Conservation (phyloP, 306 rosid species). For the Trifolium repens region DNA sequence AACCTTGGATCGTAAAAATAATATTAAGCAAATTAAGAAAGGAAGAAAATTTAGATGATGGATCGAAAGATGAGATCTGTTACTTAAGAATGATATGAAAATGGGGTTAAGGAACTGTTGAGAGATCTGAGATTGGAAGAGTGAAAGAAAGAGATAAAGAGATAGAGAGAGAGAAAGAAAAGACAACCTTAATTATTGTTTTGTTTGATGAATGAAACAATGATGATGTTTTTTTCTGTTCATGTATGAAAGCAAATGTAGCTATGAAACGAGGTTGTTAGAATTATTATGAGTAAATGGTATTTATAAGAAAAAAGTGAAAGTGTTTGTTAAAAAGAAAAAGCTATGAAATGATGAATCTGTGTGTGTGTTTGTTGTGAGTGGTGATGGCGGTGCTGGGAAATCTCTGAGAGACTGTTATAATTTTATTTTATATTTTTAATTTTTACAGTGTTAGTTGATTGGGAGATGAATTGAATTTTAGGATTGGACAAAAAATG, state of each 20-base stretch:
- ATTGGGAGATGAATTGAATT: conserved; percentile 1
- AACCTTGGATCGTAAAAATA: conserved; percentile 24
- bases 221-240: conserved; percentile 9
- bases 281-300: conserved; percentile 1
- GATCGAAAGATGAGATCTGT: conserved; percentile 40
- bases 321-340: neutral
- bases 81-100: conserved; percentile 51
- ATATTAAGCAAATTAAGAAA: conserved; percentile 8
- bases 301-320: neutral
- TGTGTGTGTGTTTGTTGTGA: neutral
- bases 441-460: neutral
- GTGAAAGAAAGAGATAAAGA: neutral
- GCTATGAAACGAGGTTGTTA: neutral
- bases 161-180: neutral
- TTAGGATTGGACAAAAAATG: neutral
- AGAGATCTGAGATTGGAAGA: conserved; percentile 47
- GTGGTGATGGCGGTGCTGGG: neutral
- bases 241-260: neutral
- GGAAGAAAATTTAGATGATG: neutral
- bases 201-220: conserved; percentile 31
- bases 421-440: neutral
- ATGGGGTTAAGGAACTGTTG: conserved; percentile 35
- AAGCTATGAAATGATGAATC: neutral
- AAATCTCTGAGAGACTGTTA: neutral
- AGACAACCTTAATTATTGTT: conserved; percentile 19